These are phyloP conservation scores for Vaucheria bursata DNA, from an alignment of 352 stramenopile species.

Conservation along the genomic window DNA sequence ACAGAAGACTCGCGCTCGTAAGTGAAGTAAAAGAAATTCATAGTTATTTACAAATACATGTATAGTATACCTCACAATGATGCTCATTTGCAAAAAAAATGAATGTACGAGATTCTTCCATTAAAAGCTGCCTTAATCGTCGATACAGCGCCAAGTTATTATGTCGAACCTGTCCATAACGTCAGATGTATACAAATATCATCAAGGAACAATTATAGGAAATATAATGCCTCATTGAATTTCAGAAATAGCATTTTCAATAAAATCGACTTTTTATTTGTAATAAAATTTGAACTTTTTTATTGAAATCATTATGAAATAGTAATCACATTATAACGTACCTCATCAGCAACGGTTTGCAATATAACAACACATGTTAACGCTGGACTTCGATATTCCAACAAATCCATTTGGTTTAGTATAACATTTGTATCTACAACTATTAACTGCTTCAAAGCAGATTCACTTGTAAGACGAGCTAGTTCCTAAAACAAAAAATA, in stretches of 20 bases:
- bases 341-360: slow-evolving; percentile 61
- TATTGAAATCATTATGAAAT: too few species aligned
- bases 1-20: too few species aligned
- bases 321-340: too few species aligned
- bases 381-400: slow-evolving; percentile 37
- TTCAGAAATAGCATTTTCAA: too few species aligned
- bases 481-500: slow-evolving; percentile 22
- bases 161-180: slow-evolving; percentile 73
- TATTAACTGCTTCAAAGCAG: slow-evolving; percentile 39
- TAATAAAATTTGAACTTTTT: too few species aligned
- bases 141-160: slow-evolving; percentile 72
- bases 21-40: too few species aligned
- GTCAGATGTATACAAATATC: too few species aligned
- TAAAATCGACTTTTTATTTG: too few species aligned
- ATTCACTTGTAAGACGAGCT: slow-evolving; percentile 18
- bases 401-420: slow-evolving; percentile 49
- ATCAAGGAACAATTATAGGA: too few species aligned
- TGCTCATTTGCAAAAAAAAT: slow-evolving; percentile 86
- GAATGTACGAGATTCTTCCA: slow-evolving; percentile 61
- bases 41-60: slow-evolving; percentile 1
- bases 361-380: slow-evolving; percentile 64
- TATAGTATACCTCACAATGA: slow-evolving; percentile 61
- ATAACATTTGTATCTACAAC: slow-evolving; percentile 50
- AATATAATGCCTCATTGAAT: too few species aligned
- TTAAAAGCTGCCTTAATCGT: slow-evolving; percentile 67